phyloP scores from a whole-genome alignment of 225 moss, liverwort and hornwort genomes.

The Climacium dendroides region DNA sequence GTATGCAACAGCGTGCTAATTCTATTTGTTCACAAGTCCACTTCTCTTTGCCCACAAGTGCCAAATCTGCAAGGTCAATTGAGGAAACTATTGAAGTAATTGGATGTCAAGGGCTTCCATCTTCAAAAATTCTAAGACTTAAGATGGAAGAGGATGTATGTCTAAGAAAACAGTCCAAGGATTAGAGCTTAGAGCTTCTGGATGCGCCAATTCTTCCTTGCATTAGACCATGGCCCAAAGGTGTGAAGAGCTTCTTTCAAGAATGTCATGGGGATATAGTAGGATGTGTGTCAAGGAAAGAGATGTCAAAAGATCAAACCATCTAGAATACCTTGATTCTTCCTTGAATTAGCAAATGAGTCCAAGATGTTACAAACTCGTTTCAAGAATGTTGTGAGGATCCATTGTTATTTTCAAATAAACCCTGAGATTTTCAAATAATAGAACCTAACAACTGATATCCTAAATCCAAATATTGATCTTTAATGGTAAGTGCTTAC shows the following conservation, averaged over 20 bases:
- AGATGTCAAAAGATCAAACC: background rate
- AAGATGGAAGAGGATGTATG: background rate
- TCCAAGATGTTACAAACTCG: too few relatives aligned
- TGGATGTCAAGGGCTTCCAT: background rate
- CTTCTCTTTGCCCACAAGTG: background rate
- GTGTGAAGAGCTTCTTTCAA: background rate
- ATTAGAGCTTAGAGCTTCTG: background rate
- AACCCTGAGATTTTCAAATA: background rate
- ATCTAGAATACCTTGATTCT: background rate
- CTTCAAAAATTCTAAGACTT: background rate
- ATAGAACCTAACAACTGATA: background rate
- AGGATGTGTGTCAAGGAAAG: background rate
- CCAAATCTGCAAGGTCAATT: background rate
- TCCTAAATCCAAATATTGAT: background rate
- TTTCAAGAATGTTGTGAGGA: background rate
- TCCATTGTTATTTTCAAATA: background rate
- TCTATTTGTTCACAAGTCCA: background rate
- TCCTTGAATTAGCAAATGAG: background rate
- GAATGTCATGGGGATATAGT: background rate
- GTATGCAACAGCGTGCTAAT: background rate
- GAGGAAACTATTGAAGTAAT: background rate
- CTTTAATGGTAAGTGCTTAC: conserved; percentile 10
- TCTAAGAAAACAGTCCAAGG: background rate
- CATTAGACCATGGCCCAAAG: background rate
- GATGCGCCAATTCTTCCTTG: background rate